Percentiles rank a stretch among this genome's conserved stretches.
Evolutionary conservation across 805 yeast genomes (phyloP).

Genomic region (Lipomyces oligophaga): DNA sequence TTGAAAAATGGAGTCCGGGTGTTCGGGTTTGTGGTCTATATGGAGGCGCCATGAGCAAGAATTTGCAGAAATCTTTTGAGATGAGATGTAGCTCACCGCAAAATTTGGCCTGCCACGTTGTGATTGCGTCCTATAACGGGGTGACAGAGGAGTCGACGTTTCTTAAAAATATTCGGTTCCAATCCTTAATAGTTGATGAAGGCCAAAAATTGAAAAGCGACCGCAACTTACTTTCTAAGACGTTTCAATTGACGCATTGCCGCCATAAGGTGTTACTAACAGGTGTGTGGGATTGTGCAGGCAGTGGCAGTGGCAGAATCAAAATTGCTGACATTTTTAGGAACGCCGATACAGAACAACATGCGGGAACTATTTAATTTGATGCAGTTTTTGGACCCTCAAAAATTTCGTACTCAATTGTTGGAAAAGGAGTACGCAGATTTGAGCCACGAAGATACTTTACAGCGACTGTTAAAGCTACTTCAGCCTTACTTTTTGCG

Average conservation of each 20-base stretch:
- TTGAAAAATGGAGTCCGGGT: conserved; percentile 97
- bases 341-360: conserved; percentile 92
- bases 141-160: conserved; percentile 61
- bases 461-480: conserved; percentile 78
- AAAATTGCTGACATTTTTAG: conserved; percentile 42
- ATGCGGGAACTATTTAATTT: conserved; percentile 84
- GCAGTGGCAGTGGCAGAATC: too few species aligned
- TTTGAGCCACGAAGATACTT: conserved; percentile 74
- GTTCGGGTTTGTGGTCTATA: conserved; percentile 80
- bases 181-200: conserved; percentile 83
- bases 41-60: conserved; percentile 59
- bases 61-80: conserved; percentile 38
- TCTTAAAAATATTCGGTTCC: conserved; percentile 60
- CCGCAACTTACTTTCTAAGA: conserved; percentile 8
- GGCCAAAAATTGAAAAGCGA: conserved; percentile 84
- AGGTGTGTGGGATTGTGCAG: conserved; percentile 52
- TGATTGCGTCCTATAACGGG: conserved; percentile 80
- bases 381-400: conserved; percentile 75
- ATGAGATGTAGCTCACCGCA: conserved; percentile 7
- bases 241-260: conserved; percentile 56
- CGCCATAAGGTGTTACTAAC: conserved; percentile 72
- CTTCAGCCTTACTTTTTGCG: conserved; percentile 69
- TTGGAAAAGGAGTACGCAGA: conserved; percentile 86
- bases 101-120: conserved; percentile 44
- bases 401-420: conserved; percentile 76